A percentile compares a stretch with the other conserved stretches of the same genome.
These are phyloP conservation scores for Hondaea fermentalgiana DNA, from an alignment of 108 stramenopile species.

Conservation along the genomic window DNA sequence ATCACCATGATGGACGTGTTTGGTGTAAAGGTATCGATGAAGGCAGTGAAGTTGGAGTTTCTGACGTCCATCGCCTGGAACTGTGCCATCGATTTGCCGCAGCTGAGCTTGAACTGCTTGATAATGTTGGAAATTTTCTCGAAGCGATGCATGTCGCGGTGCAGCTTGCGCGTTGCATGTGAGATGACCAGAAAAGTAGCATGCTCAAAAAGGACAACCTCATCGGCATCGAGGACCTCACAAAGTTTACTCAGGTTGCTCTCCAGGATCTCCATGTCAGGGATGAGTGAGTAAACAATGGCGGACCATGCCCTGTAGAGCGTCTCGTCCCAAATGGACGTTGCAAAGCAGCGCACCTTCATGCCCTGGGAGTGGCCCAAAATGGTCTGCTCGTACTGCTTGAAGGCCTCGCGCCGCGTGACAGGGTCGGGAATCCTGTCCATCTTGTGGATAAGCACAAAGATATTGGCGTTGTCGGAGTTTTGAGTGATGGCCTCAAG, in stretches of 20 bases:
- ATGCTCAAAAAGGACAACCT: conserved; percentile 94
- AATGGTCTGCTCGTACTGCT: conserved; percentile 69
- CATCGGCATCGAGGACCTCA: conserved; percentile 86
- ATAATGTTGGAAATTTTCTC: conserved; percentile 99
- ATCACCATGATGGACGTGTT: conserved; percentile 99
- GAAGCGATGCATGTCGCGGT: conserved; percentile 93
- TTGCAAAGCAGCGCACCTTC: conserved; percentile 75
- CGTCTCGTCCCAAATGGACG: conserved; percentile 99
- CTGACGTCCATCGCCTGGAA: conserved; percentile 93
- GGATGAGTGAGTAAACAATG: conserved; percentile 93
- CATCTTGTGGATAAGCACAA: conserved; percentile 99
- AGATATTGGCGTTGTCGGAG: conserved; percentile 72
- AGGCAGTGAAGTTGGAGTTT: conserved; percentile 77
- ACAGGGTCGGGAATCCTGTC: conserved; percentile 77
- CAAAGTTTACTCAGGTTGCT: conserved; percentile 82
- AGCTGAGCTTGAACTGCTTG: conserved; percentile 96
- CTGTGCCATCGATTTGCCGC: conserved; percentile 83
- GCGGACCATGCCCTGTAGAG: conserved; percentile 82
- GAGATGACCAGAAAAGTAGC: conserved; percentile 94
- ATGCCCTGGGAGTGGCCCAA: conserved; percentile 37
- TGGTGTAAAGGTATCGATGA: conserved; percentile 85
- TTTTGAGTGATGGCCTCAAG: conserved; percentile 27
- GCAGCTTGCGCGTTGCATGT: conserved; percentile 65
- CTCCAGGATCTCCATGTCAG: conserved; percentile 85
- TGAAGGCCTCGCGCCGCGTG: conserved; percentile 68